These are phyloP conservation scores for Begonia loranthoides DNA, from an alignment of 306 rosid species.

Conservation along the genomic window DNA sequence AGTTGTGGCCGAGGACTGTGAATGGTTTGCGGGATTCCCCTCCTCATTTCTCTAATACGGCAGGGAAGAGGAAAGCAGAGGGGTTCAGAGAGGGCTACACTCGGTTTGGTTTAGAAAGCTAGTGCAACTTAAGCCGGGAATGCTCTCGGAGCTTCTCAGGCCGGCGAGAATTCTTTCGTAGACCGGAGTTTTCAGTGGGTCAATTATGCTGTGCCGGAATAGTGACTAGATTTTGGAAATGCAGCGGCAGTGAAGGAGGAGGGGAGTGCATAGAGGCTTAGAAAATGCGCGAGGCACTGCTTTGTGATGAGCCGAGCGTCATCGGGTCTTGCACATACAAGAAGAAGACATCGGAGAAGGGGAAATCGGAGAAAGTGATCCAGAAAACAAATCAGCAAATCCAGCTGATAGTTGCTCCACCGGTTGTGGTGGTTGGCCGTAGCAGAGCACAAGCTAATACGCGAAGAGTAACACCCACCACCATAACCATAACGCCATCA, in stretches of 20 bases:
- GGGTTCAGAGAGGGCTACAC: neutral
- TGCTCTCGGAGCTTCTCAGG: conserved; percentile 5
- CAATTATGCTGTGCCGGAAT: neutral
- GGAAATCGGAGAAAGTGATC: conserved; percentile 16
- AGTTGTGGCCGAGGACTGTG: conserved; percentile 7
- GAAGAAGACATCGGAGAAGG: conserved; percentile 39
- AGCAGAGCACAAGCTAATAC: conserved; percentile 49
- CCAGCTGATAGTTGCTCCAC: conserved; percentile 16
- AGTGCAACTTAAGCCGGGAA: conserved; percentile 15
- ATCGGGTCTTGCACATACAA: conserved; percentile 14
- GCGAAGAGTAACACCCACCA: conserved; percentile 57
- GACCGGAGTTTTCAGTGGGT: neutral
- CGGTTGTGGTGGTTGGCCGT: conserved; percentile 22
- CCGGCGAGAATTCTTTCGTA: conserved; percentile 17
- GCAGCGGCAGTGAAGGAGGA: conserved; percentile 8
- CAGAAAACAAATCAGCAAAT: conserved; percentile 7
- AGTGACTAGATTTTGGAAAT: conserved; percentile 8
- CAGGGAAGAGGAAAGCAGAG: conserved; percentile 8
- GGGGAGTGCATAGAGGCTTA: neutral
- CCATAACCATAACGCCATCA: conserved; percentile 9
- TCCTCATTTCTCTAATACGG: conserved; percentile 27
- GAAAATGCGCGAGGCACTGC: conserved; percentile 66
- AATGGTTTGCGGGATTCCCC: conserved; percentile 30
- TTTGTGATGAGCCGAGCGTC: conserved; percentile 20
- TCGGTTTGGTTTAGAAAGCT: too few species aligned